These are phyloP conservation scores for Juglanconis oblonga DNA, from an alignment of 2,329 filamentous ascomycete species.

Conservation along the genomic window DNA sequence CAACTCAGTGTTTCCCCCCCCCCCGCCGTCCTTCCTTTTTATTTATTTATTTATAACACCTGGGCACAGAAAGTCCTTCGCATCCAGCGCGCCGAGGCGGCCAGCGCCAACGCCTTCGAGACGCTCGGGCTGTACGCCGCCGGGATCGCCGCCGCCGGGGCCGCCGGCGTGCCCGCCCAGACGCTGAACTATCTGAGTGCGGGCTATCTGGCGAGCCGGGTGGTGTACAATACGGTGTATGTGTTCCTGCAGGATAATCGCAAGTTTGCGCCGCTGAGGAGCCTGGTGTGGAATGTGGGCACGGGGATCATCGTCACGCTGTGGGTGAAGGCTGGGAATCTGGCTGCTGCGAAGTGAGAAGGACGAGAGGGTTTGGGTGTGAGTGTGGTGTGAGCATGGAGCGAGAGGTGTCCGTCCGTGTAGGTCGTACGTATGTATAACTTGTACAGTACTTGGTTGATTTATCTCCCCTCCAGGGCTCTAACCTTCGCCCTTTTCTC, in stretches of 20 bases:
- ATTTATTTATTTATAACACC: too few species aligned
- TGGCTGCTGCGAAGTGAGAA: conserved; percentile 17
- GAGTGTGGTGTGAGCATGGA: background rate
- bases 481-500: too few species aligned
- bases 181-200: conserved; percentile 38
- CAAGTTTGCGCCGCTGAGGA: conserved; percentile 34
- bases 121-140: conserved; percentile 41
- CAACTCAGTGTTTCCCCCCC: too few species aligned
- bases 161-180: conserved; percentile 34
- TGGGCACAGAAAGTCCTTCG: conserved; percentile 21
- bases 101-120: conserved; percentile 41
- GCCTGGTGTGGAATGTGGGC: conserved; percentile 35
- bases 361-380: background rate
- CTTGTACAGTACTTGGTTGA: too few species aligned
- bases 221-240: conserved; percentile 41
- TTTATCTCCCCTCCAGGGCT: too few species aligned
- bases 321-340: conserved; percentile 40
- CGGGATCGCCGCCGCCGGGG: conserved; percentile 44
- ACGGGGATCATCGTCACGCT: conserved; percentile 32
- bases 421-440: too few species aligned
- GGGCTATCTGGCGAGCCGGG: conserved; percentile 38
- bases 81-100: conserved; percentile 26
- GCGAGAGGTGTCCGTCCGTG: too few species aligned
- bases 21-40: background rate
- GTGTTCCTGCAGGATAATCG: conserved; percentile 40